Evolutionary conservation across 2,329 filamentous ascomycete species (phyloP).

Genomic region (Stemphylium vesicarium): DNA sequence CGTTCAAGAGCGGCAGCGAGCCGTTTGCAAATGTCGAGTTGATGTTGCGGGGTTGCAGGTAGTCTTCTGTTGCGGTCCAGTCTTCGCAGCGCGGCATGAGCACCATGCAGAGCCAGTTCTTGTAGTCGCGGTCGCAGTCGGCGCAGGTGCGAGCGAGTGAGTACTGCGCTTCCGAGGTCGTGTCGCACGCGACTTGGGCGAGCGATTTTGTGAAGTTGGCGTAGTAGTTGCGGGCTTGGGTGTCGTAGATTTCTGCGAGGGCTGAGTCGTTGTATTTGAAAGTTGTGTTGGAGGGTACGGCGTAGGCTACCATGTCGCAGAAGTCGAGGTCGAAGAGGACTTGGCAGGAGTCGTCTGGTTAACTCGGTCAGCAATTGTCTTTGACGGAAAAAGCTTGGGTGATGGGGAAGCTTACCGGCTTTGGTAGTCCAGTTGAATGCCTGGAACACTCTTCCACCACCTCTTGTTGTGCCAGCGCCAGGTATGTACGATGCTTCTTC

Average conservation of each 20-base stretch:
- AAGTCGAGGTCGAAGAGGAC: slow-evolving; percentile 87
- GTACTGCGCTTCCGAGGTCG: slow-evolving; percentile 74
- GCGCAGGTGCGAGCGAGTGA: slow-evolving; percentile 78
- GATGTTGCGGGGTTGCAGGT: slow-evolving; percentile 73
- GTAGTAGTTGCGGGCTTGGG: slow-evolving; percentile 72
- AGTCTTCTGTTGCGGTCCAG: slow-evolving; percentile 62
- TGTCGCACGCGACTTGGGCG: slow-evolving; percentile 84
- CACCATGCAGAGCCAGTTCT: slow-evolving; percentile 92
- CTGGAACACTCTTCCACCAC: slow-evolving; percentile 78
- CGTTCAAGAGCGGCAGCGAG: slow-evolving; percentile 43
- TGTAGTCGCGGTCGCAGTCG: slow-evolving; percentile 83
- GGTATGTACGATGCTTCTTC: slow-evolving; percentile 57
- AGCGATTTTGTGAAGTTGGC: slow-evolving; percentile 81
- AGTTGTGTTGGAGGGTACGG: slow-evolving; percentile 80
- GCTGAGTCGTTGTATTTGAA: slow-evolving; percentile 65
- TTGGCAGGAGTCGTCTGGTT: slow-evolving; percentile 76
- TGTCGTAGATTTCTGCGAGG: slow-evolving; percentile 78
- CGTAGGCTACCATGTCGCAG: slow-evolving; percentile 87
- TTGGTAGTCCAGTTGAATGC: slow-evolving; percentile 79
- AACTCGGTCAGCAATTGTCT: slow-evolving; percentile 16
- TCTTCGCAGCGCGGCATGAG: slow-evolving; percentile 92
- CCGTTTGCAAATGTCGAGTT: slow-evolving; percentile 73
- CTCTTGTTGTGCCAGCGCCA: slow-evolving; percentile 58
- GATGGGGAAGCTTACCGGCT: slow-evolving; percentile 61
- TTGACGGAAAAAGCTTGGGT: not conserved